phyloP scores from a whole-genome alignment of 164 flowering plant genomes.

The Umbilicus rupestris region DNA sequence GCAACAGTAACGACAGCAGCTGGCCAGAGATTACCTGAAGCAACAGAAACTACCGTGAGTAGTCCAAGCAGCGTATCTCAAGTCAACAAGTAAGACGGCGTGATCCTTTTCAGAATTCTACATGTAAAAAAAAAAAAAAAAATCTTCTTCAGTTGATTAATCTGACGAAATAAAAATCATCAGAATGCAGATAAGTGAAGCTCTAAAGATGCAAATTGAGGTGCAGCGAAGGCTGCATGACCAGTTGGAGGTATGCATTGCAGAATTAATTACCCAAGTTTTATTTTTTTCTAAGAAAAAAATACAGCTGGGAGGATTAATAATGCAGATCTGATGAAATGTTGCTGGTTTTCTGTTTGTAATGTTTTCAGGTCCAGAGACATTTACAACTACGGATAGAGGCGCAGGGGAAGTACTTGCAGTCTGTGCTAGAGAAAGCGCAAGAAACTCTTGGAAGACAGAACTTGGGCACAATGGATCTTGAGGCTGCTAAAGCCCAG shows the following conservation, averaged over 20 bases:
- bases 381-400: conserved; percentile 75
- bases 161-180: not conserved
- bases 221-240: conserved; percentile 88
- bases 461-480: conserved; percentile 38
- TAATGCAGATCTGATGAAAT: too few relatives aligned
- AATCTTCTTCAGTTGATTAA: not conserved
- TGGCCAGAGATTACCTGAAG: conserved; percentile 43
- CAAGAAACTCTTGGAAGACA: conserved; percentile 64
- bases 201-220: conserved; percentile 91
- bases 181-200: conserved; percentile 53
- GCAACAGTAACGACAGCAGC: conserved; percentile 18
- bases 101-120: not conserved
- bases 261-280: not conserved
- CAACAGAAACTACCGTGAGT: conserved; percentile 33
- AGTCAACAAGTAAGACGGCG: conserved; percentile 47
- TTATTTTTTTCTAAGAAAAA: not conserved
- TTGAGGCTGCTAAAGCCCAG: conserved; percentile 69
- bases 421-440: conserved; percentile 83
- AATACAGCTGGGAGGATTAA: not conserved
- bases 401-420: conserved; percentile 84
- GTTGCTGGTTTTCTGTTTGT: not conserved
- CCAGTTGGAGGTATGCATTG: conserved; percentile 72
- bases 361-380: conserved; percentile 62
- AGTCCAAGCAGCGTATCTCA: conserved; percentile 39
- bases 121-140: too few relatives aligned